Evolutionary conservation across 2,329 filamentous ascomycete genomes (phyloP), one percentile per base, ranked within the genome.

Genomic region (Emmonsiellopsis sp.): DNA sequence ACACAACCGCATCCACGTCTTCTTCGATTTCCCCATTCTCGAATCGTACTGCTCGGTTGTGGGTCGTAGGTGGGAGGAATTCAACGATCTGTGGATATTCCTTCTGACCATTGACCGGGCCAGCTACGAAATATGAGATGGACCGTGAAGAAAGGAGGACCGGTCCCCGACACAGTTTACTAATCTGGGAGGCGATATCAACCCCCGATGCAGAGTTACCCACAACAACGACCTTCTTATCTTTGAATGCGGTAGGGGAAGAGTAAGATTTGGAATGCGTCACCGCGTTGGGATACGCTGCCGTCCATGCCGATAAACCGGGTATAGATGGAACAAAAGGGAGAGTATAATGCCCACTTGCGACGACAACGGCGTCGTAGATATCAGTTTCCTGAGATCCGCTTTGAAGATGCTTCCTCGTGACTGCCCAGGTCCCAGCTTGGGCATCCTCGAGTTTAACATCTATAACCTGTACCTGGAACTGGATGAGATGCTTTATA

Each of bases 151-250:
- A 71, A 75, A 88, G 58, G n/a, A 92, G 70, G 1, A 93, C 69
- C 9, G 82, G 84, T 2, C 71, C 70, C 57, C 73, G 69, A 63
- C 82, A 83, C 37, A 83, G 75, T 5, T 72, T 64, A 49, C 77
- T 80, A 60, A 96, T 86, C 65, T 96, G 92, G 2, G 77, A 72
- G 13, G 85, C 85, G 61, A 97, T 88, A 63, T 97, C 92, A 13
- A 89, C 71, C 0, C 89, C 92, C 0, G 88, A 95, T 0, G 90
- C 86, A 0, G 86, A 86, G 62, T 88, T 93, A 8, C 92, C 92
- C 0, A 96, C 83, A 0, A 96, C 78, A 5, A 96, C 69, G 9
- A 93, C 87, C 68, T 88, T 94, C 66, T 87, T 86, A 51, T 74
- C 77, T 1, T 66, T 64, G 62, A 85, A 95, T 0, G 73, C 63